phyloP scores from a whole-genome alignment of 257 asterid species.

The Fraxinus excelsior region DNA sequence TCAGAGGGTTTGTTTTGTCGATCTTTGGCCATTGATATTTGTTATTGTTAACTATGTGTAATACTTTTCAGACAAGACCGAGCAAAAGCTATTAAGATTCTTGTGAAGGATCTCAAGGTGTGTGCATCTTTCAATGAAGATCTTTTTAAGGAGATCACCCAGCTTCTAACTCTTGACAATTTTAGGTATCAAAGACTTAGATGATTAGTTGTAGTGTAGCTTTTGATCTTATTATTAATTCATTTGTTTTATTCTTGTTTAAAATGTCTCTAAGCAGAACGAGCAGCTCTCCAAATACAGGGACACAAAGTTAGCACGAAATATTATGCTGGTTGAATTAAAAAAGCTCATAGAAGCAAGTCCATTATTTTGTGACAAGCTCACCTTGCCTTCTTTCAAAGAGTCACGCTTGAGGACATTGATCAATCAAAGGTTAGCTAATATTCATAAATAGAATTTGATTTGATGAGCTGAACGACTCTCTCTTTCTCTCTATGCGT shows the following conservation, averaged over 20 bases:
- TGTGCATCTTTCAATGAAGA: slow-evolving; percentile 93
- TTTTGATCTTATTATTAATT: slow-evolving; percentile 3
- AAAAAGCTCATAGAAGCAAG: slow-evolving; percentile 92
- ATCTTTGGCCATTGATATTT: slow-evolving; percentile 15
- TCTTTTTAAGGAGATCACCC: slow-evolving; percentile 77
- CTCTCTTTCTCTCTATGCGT: neutral
- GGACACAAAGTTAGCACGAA: slow-evolving; percentile 90
- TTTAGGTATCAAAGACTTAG: slow-evolving; percentile 58
- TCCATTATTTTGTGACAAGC: slow-evolving; percentile 89
- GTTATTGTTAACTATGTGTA: slow-evolving; percentile 8
- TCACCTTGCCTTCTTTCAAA: slow-evolving; percentile 73
- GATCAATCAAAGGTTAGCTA: slow-evolving; percentile 79
- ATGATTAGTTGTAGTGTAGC: slow-evolving; percentile 10
- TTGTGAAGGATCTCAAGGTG: slow-evolving; percentile 90
- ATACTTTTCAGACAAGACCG: slow-evolving; percentile 71
- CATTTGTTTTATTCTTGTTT: slow-evolving; percentile 7
- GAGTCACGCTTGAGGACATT: slow-evolving; percentile 89
- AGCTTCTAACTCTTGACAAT: slow-evolving; percentile 61
- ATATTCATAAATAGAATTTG: slow-evolving; percentile 16
- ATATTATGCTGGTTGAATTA: slow-evolving; percentile 82
- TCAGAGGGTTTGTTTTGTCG: too few relatives aligned
- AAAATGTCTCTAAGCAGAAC: slow-evolving; percentile 66
- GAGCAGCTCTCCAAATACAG: slow-evolving; percentile 97
- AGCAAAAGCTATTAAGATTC: slow-evolving; percentile 87
- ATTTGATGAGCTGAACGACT: slow-evolving; percentile 15